phyloP scores from a whole-genome alignment of 768 basidiomycete species.

The Lactarius pseudohatsudake region DNA sequence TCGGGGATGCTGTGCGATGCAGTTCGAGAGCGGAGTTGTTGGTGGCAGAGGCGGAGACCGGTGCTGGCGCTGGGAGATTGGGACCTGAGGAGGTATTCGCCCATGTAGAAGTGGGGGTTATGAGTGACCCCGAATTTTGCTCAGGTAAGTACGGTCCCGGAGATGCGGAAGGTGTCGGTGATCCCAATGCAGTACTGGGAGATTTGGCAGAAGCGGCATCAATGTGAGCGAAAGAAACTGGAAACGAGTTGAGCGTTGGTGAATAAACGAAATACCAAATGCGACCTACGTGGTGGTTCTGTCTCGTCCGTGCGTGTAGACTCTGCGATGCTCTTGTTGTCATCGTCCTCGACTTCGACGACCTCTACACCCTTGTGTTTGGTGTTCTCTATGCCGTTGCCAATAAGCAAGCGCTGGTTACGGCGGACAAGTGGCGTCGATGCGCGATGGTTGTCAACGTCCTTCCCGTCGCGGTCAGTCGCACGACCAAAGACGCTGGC shows the following conservation, averaged over 20 bases:
- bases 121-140: background rate
- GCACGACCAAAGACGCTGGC: slow-evolving; percentile 82
- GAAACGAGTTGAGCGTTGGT: background rate
- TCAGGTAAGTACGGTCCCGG: slow-evolving; percentile 16
- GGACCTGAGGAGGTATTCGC: background rate
- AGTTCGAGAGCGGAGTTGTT: slow-evolving; percentile 27
- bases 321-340: slow-evolving; percentile 34
- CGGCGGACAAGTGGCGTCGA: slow-evolving; percentile 46
- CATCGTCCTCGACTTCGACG: slow-evolving; percentile 45
- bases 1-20: slow-evolving; percentile 20
- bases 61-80: slow-evolving; percentile 4
- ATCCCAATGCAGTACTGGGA: slow-evolving; percentile 6
- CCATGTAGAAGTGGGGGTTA: slow-evolving; percentile 11
- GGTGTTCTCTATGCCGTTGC: slow-evolving; percentile 42
- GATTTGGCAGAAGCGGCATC: slow-evolving; percentile 24
- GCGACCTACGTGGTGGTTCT: slow-evolving; percentile 1
- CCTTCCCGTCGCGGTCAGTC: slow-evolving; percentile 40
- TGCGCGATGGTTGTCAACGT: slow-evolving; percentile 36
- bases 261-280: slow-evolving; percentile 8
- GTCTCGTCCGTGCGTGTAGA: slow-evolving; percentile 16
- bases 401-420: slow-evolving; percentile 67
- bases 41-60: slow-evolving; percentile 2
- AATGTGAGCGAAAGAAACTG: slow-evolving; percentile 26
- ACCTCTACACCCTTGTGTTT: slow-evolving; percentile 41
- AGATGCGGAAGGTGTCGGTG: background rate